Conservation (phyloP, 148 eudicot species). For the Nepenthes mirabilis region DNA sequence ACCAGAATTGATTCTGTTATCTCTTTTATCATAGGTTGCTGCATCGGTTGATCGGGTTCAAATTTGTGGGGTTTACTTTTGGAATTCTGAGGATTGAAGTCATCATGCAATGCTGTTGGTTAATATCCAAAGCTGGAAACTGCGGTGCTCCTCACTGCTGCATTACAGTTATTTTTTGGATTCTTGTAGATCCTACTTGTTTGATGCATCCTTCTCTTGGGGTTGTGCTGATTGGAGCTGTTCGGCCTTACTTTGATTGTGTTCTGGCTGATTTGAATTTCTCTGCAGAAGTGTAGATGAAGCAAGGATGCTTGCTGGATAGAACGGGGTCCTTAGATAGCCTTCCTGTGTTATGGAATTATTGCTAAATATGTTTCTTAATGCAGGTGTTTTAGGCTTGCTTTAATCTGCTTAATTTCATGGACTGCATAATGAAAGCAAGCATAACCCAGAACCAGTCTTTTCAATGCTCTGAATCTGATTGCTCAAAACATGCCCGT, state of each 20-base stretch:
- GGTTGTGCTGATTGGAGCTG: conserved; percentile 63
- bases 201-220: conserved; percentile 32
- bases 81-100: conserved; percentile 30
- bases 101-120: conserved; percentile 30
- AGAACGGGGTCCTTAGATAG: conserved; percentile 35
- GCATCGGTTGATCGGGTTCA: conserved; percentile 28
- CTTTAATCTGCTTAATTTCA: conserved; percentile 24
- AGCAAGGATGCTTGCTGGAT: conserved; percentile 41
- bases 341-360: conserved; percentile 28
- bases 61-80: conserved; percentile 33
- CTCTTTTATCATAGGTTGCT: conserved; percentile 42
- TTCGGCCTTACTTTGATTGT: conserved; percentile 47
- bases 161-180: conserved; percentile 20
- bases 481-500: conserved; percentile 4
- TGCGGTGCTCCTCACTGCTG: conserved; percentile 42
- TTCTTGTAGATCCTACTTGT: conserved; percentile 31
- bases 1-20: conserved; percentile 36
- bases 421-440: conserved; percentile 17
- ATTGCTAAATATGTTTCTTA: conserved; percentile 30
- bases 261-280: conserved; percentile 53
- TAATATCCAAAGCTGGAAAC: conserved; percentile 38
- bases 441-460: conserved; percentile 4
- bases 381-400: conserved; percentile 59
- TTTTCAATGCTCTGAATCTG: conserved; percentile 14
- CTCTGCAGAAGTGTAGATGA: conserved; percentile 48